A percentile compares a stretch with the other conserved stretches of the same genome.
These are phyloP conservation scores for Polytrichum commune DNA, from an alignment of 225 moss, liverwort and hornwort genomes.

Conservation along the genomic window DNA sequence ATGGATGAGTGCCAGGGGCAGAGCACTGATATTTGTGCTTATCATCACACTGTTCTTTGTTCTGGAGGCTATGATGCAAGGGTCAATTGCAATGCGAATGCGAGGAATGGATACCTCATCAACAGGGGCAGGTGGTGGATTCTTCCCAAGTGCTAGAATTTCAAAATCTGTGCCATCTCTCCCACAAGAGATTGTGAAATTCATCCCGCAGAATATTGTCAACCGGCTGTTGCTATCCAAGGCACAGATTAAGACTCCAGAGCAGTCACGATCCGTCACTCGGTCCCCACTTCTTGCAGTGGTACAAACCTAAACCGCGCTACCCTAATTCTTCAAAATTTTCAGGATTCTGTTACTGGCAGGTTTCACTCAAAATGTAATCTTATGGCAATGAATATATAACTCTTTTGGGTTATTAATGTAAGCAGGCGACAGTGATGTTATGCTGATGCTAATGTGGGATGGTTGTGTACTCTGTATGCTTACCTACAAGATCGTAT, in stretches of 20 bases:
- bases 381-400: too few species aligned
- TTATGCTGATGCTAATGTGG: too few species aligned
- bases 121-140: constrained; percentile 1
- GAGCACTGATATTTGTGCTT: constrained; percentile 4
- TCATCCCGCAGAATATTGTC: constrained; percentile 7
- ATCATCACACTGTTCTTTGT: constrained; percentile 1
- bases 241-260: background rate
- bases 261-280: background rate
- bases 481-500: too few species aligned
- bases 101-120: background rate
- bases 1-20: constrained; percentile 8
- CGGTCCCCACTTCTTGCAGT: constrained; percentile 8
- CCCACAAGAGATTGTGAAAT: constrained; percentile 4
- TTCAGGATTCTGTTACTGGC: too few species aligned
- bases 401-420: too few species aligned
- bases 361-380: too few species aligned
- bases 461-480: too few species aligned
- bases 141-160: background rate
- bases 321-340: too few species aligned
- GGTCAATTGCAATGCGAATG: constrained; percentile 8
- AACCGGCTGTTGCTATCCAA: constrained; percentile 10
- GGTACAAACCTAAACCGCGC: background rate
- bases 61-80: constrained; percentile 12
- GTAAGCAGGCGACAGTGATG: too few species aligned
- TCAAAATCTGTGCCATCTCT: background rate